A percentile compares a stretch with the other conserved stretches of the same genome.
Evolutionary conservation across 192 early-diverging fungal genomes (phyloP).

Genomic region (Entomortierella parvispora): DNA sequence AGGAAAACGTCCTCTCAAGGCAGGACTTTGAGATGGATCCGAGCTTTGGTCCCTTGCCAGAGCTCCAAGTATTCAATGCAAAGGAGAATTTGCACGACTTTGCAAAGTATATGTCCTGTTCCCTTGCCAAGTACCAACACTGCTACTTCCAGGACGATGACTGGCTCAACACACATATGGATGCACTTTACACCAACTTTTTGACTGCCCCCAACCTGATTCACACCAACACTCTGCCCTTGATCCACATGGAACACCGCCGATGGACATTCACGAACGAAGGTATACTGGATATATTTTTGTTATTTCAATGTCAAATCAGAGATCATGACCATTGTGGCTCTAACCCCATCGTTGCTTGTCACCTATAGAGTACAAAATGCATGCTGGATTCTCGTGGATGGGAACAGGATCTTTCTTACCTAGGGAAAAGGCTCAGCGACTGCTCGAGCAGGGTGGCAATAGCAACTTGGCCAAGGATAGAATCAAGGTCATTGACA

Average conservation of each 20-base stretch:
- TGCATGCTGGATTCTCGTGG: constrained; percentile 67
- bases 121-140: constrained; percentile 58
- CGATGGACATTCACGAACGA: constrained; percentile 64
- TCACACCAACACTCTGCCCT: constrained; percentile 62
- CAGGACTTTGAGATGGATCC: constrained; percentile 36
- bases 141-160: constrained; percentile 72
- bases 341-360: too few species aligned
- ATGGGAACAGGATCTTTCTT: constrained; percentile 62
- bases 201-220: constrained; percentile 60
- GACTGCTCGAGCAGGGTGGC: constrained; percentile 61
- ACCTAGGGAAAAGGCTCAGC: constrained; percentile 59
- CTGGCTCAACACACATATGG: constrained; percentile 64
- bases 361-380: constrained; percentile 55
- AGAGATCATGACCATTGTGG: too few species aligned
- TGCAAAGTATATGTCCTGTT: constrained; percentile 64
- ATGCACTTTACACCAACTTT: constrained; percentile 68
- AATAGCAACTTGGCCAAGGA: constrained; percentile 59
- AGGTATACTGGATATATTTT: too few species aligned
- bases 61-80: constrained; percentile 56
- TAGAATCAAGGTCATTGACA: constrained; percentile 55
- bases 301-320: too few species aligned
- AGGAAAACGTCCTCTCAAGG: constrained; percentile 31
- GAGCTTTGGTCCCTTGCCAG: constrained; percentile 23
- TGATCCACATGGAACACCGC: constrained; percentile 58
- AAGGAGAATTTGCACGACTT: constrained; percentile 62